These are phyloP conservation scores for Kodamaea plutei DNA, from an alignment of 1,139 yeast genomes.

Conservation along the genomic window DNA sequence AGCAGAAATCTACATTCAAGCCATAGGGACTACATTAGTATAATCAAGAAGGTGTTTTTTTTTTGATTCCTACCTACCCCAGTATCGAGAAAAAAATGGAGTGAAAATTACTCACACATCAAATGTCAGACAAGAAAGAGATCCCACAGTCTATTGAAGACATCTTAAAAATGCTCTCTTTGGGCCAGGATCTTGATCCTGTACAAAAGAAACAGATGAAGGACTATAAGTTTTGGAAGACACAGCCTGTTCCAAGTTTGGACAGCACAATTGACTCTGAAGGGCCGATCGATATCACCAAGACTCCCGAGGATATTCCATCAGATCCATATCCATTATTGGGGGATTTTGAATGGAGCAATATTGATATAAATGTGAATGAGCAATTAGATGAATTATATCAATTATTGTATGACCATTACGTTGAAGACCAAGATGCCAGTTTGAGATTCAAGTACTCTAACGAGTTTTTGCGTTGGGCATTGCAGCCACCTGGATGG, in stretches of 20 bases:
- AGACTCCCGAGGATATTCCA: constrained; percentile 70
- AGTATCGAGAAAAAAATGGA: too few species aligned
- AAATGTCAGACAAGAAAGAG: constrained; percentile 11
- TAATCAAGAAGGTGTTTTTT: too few species aligned
- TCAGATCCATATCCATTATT: constrained; percentile 66
- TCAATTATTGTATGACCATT: constrained; percentile 76
- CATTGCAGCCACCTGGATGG: constrained; percentile 94
- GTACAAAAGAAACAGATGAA: constrained; percentile 67
- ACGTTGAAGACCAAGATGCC: constrained; percentile 92
- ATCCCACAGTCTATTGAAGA: constrained; percentile 43
- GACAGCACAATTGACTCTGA: constrained; percentile 64
- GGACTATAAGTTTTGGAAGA: constrained; percentile 95
- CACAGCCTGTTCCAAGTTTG: constrained; percentile 87
- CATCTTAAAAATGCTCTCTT: constrained; percentile 44
- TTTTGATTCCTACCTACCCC: too few species aligned
- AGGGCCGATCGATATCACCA: constrained; percentile 74
- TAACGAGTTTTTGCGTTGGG: constrained; percentile 85
- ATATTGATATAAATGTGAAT: constrained; percentile 60
- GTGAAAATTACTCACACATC: too few species aligned
- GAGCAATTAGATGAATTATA: constrained; percentile 71
- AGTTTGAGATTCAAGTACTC: constrained; percentile 89
- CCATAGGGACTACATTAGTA: too few species aligned
- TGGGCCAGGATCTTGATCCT: constrained; percentile 53
- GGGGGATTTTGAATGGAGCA: constrained; percentile 83
- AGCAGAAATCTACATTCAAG: too few species aligned